Evolutionary conservation across 23 red algal genomes (phyloP).

Genomic region (Cyanidioschyzon merolae): DNA sequence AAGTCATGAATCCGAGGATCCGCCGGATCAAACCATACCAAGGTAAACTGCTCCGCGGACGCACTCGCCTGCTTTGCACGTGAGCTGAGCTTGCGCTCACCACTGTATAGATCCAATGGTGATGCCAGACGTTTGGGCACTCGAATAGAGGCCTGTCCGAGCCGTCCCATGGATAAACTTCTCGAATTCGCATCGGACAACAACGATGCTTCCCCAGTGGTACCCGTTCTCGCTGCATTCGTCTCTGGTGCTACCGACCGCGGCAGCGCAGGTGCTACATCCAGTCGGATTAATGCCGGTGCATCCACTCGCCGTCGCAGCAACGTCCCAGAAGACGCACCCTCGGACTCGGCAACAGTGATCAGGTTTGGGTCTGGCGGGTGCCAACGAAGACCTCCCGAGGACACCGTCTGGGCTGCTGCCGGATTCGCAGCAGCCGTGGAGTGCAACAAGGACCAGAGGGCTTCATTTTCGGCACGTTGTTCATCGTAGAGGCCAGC

Average conservation of each 20-base stretch:
- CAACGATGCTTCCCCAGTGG: too few species aligned
- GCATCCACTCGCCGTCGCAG: neutral
- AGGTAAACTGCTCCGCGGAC: neutral
- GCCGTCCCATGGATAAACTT: too few species aligned
- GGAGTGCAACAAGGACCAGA: neutral
- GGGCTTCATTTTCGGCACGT: neutral
- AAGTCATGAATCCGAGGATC: slow-evolving; percentile 2
- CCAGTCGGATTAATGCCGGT: slow-evolving; percentile 4
- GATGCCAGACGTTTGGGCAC: neutral
- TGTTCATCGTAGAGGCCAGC: neutral
- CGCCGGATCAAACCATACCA: slow-evolving; percentile 10
- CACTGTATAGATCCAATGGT: slow-evolving; percentile 8
- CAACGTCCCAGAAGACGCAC: neutral
- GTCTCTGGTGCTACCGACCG: neutral
- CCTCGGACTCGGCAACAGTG: too few species aligned
- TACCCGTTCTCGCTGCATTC: too few species aligned
- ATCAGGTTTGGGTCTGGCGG: neutral
- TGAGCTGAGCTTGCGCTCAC: neutral
- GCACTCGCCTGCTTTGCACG: neutral
- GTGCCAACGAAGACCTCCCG: neutral
- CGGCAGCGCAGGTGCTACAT: neutral
- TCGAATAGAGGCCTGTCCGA: too few species aligned
- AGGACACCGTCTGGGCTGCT: neutral
- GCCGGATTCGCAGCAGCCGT: neutral
- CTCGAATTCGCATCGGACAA: too few species aligned